A percentile compares a stretch with the other conserved stretches of the same genome.
phyloP scores from a whole-genome alignment of 1,284 basidiomycete species.

The Ceratobasidium papillatum region DNA sequence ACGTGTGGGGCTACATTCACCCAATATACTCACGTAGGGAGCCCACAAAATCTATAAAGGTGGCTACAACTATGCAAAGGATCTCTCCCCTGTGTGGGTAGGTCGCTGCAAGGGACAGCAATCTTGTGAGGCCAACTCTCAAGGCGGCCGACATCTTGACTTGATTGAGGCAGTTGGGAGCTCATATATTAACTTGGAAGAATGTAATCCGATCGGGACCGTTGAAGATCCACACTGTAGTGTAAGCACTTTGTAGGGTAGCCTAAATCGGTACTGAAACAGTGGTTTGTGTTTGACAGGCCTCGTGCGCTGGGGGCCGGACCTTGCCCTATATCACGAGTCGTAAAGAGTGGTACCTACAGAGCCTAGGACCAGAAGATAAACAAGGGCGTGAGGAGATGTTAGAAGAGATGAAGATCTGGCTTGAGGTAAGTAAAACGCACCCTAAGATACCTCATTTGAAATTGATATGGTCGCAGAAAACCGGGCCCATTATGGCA shows the following conservation, averaged over 20 bases:
- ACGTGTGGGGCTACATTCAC: background rate
- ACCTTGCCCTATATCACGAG: background rate
- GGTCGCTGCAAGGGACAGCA: constrained; percentile 3
- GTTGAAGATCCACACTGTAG: background rate
- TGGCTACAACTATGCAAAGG: background rate
- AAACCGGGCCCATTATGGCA: constrained; percentile 4
- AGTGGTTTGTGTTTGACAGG: background rate
- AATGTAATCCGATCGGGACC: background rate
- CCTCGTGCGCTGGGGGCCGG: background rate
- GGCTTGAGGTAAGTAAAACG: background rate
- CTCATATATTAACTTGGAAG: background rate
- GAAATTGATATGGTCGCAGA: background rate
- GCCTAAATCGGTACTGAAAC: no score
- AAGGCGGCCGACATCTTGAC: background rate
- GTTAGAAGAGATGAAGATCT: background rate
- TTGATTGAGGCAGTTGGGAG: background rate
- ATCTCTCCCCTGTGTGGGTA: constrained; percentile 9
- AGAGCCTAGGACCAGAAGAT: no score
- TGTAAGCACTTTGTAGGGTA: background rate
- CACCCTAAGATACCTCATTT: background rate
- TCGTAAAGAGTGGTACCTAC: no score
- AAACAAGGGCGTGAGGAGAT: background rate
- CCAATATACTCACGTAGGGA: background rate
- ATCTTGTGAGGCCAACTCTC: background rate
- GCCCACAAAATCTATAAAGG: constrained; percentile 5